Percentiles rank a stretch among this genome's conserved stretches.
phyloP scores from a whole-genome alignment of 768 basidiomycete species.

The Obba rivulosa region DNA sequence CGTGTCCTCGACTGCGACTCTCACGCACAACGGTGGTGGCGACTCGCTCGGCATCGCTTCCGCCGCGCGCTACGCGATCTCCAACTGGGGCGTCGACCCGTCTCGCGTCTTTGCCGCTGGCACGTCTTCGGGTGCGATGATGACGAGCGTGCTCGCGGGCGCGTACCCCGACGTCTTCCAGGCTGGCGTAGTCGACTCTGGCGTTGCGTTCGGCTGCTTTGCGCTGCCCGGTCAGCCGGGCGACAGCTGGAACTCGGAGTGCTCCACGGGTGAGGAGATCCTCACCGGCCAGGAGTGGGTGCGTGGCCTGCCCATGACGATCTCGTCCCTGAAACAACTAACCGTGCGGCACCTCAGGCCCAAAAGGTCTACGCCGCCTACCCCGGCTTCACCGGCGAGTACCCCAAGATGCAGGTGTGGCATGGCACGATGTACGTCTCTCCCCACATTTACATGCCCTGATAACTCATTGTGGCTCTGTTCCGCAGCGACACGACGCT shows the following conservation, averaged over 20 bases:
- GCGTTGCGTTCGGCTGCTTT: slow-evolving; percentile 53
- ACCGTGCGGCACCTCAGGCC: slow-evolving; percentile 27
- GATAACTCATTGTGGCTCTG: not conserved
- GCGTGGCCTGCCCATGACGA: not conserved
- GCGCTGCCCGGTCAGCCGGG: slow-evolving; percentile 28
- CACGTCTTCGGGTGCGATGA: slow-evolving; percentile 52
- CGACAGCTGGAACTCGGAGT: slow-evolving; percentile 41
- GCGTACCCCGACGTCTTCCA: slow-evolving; percentile 50
- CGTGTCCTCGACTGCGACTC: slow-evolving; percentile 42
- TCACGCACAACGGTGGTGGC: slow-evolving; percentile 51
- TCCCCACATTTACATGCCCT: not conserved
- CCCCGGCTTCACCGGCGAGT: slow-evolving; percentile 46
- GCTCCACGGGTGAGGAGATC: slow-evolving; percentile 38
- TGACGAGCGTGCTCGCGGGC: slow-evolving; percentile 51
- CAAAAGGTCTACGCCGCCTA: slow-evolving; percentile 41
- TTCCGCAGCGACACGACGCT: slow-evolving; percentile 42
- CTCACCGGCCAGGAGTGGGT: slow-evolving; percentile 43
- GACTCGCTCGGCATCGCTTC: slow-evolving; percentile 49
- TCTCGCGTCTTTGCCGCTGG: slow-evolving; percentile 46
- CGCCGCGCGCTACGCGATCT: slow-evolving; percentile 42
- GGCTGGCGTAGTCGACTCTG: slow-evolving; percentile 44
- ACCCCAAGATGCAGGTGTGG: slow-evolving; percentile 50
- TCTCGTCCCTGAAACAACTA: too few relatives aligned
- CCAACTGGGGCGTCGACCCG: slow-evolving; percentile 41
- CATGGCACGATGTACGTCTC: slow-evolving; percentile 40